phyloP scores from a whole-genome alignment of 352 stramenopile species.

The Thraustochytrium striatum region DNA sequence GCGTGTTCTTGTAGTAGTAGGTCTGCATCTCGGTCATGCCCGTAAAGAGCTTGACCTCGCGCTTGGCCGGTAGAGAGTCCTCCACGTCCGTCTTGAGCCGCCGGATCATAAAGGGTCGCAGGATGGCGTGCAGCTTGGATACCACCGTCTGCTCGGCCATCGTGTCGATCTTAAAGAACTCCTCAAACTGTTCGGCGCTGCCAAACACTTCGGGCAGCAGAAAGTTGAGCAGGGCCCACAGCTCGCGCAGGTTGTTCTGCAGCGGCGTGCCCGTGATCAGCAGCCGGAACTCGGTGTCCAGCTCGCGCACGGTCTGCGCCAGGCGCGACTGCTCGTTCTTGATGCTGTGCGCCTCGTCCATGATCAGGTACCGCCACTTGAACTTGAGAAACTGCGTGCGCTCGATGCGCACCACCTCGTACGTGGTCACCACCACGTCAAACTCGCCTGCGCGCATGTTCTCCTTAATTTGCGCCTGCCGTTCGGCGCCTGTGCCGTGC shows the following conservation, averaged over 20 bases:
- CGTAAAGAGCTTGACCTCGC: slow-evolving; percentile 97
- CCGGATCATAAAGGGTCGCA: slow-evolving; percentile 94
- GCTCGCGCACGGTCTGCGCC: slow-evolving; percentile 63
- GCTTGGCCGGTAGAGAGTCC: slow-evolving; percentile 92
- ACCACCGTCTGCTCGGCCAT: slow-evolving; percentile 82
- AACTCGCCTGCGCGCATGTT: slow-evolving; percentile 90
- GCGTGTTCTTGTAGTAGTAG: slow-evolving; percentile 95
- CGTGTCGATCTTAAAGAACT: slow-evolving; percentile 97
- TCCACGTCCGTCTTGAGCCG: slow-evolving; percentile 97
- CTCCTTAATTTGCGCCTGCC: slow-evolving; percentile 75
- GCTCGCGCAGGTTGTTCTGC: slow-evolving; percentile 98
- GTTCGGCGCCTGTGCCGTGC: slow-evolving; percentile 89
- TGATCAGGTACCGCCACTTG: slow-evolving; percentile 93
- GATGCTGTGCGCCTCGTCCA: slow-evolving; percentile 96
- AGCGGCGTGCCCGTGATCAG: slow-evolving; percentile 83
- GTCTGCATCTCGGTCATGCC: slow-evolving; percentile 94
- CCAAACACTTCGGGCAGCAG: slow-evolving; percentile 91
- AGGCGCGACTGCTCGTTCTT: slow-evolving; percentile 98
- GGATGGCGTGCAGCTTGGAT: slow-evolving; percentile 81
- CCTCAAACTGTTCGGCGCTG: slow-evolving; percentile 94
- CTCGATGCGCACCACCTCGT: slow-evolving; percentile 96
- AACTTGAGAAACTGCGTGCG: slow-evolving; percentile 80
- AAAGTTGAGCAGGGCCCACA: slow-evolving; percentile 99
- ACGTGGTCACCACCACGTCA: slow-evolving; percentile 94
- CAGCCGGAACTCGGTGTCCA: slow-evolving; percentile 68